Evolutionary conservation across 2,329 filamentous ascomycete species (phyloP), one percentile per base, ranked within the genome.

Genomic region (Aspergillus cejpii): DNA sequence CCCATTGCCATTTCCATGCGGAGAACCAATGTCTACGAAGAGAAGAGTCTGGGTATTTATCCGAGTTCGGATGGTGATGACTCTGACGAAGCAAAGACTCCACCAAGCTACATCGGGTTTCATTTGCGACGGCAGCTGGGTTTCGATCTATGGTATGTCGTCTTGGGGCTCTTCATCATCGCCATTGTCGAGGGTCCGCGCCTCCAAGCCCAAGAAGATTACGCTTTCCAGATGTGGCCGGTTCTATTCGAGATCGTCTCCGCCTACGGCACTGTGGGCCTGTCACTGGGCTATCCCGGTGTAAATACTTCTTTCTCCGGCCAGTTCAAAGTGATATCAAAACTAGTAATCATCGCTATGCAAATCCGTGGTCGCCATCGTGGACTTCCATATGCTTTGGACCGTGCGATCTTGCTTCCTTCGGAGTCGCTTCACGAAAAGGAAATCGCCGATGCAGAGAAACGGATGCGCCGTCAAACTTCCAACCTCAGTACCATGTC

Each of bases 131-230:
- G 86, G 37, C 92, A 98, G 67, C 78, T 98, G 27, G 94, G 89
- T 43, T 98, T 98, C 70, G 92, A 98, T 68, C 67, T 98, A 66
- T 98, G 92, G 92, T 98, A 89, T 59, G 85, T 98, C 46, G 95
- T 94, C 61, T 66, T 97, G 17, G 92, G 92, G 1, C 81, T 94
- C 56, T 98, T 98, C 69, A 79, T 97, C 62, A 85, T 98, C 58
- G 78, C 85, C 49, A 95, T 98, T 57, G 82, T 86, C 23, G 94
- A 98, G 69, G 91, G 89, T 3, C 45, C 58, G 6, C 80, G 82
- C 12, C 73, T 98, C 10, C 74, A 85, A 60, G 77, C 77, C 55
- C 69, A 65, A 19, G 73, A 82, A 47, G 70, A 81, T 41, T 73
- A 72, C 49, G 56, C 62, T 3, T 86, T 89, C 57, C 77, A 80